phyloP scores from a whole-genome alignment of 2,329 filamentous ascomycete species.

The Paecilomyces sp. region DNA sequence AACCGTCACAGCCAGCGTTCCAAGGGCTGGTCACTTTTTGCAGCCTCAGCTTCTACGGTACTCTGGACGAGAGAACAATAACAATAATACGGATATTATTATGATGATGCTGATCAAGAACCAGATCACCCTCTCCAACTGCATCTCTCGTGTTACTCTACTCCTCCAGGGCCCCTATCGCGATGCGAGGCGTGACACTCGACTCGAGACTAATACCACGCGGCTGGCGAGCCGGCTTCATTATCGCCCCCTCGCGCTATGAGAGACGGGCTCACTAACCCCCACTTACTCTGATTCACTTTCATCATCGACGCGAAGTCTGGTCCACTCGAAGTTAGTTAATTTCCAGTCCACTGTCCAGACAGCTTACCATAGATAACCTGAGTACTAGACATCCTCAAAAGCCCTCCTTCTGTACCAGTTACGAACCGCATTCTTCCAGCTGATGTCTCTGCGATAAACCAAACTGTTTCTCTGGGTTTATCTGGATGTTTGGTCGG shows the following conservation, averaged over 20 bases:
- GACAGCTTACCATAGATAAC: not conserved
- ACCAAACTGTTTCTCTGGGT: not conserved
- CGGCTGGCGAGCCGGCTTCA: not conserved
- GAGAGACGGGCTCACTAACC: not conserved
- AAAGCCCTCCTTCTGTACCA: not conserved
- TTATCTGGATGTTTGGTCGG: not conserved
- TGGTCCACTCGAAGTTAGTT: not conserved
- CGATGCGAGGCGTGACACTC: not conserved
- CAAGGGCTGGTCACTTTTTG: not conserved
- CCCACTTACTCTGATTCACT: not conserved
- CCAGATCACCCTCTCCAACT: not conserved
- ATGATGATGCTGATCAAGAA: not conserved
- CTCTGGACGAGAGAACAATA: not conserved
- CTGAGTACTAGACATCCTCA: not conserved
- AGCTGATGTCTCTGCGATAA: not conserved
- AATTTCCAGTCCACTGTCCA: not conserved
- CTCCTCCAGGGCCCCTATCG: not conserved
- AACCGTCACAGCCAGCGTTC: not conserved
- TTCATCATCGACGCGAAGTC: not conserved
- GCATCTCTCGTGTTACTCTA: not conserved
- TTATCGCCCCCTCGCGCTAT: not conserved
- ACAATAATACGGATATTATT: not conserved
- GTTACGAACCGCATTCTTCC: not conserved
- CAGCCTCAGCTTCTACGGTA: not conserved
- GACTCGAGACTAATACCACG: not conserved